Evolutionary conservation across 345 rosid genomes (phyloP).

Genomic region (Lumnitzera racemosa): DNA sequence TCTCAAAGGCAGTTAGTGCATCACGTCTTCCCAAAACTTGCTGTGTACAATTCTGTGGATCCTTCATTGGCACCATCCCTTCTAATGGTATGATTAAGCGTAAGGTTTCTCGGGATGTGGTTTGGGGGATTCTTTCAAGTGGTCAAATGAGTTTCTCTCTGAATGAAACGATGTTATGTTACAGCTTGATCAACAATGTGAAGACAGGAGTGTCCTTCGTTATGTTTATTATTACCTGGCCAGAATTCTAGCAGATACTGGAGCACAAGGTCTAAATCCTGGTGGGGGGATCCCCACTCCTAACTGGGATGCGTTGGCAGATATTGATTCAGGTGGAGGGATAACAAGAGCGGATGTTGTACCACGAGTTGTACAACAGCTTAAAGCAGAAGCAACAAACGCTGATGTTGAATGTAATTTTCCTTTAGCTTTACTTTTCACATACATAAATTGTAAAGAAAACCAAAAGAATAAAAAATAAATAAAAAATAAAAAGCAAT

Average conservation of each 20-base stretch:
- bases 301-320: constrained; percentile 99
- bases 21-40: constrained; percentile 94
- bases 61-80: constrained; percentile 99
- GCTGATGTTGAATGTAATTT: constrained; percentile 71
- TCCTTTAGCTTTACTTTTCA: not conserved
- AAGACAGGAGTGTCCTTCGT: constrained; percentile 82
- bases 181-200: constrained; percentile 98
- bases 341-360: constrained; percentile 99
- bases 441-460: too few relatives aligned
- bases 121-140: not conserved
- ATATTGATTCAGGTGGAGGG: constrained; percentile 95
- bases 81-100: constrained; percentile 65
- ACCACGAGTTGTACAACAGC: constrained; percentile 76
- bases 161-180: constrained; percentile 9
- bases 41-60: constrained; percentile 96
- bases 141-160: constrained; percentile 1
- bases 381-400: constrained; percentile 70
- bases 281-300: constrained; percentile 99
- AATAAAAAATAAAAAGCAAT: too few relatives aligned
- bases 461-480: too few relatives aligned
- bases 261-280: constrained; percentile 72
- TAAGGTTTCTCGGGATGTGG: not conserved
- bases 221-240: constrained; percentile 99
- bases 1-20: constrained; percentile 88
- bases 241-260: constrained; percentile 84